A percentile compares a stretch with the other conserved stretches of the same genome.
Conservation (phyloP, 2,329 filamentous ascomycete species). For the Daldinia sp. region DNA sequence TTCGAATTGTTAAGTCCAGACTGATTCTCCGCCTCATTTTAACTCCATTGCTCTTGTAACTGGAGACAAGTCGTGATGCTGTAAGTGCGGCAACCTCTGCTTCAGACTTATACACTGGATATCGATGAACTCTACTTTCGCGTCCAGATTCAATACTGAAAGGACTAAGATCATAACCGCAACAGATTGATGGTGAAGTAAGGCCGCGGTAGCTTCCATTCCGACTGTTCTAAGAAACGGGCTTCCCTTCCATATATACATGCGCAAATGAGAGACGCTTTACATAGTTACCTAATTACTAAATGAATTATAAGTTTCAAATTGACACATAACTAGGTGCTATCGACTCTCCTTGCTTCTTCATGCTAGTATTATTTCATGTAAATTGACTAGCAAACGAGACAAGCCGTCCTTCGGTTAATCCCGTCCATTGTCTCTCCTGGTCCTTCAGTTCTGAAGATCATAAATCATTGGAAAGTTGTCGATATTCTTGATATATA, state of each 20-base stretch:
- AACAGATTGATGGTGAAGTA: neutral
- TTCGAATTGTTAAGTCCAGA: neutral
- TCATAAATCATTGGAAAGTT: neutral
- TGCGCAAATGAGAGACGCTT: neutral
- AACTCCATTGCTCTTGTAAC: neutral
- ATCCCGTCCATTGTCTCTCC: neutral
- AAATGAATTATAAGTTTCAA: neutral
- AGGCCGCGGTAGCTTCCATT: neutral
- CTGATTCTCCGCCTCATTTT: neutral
- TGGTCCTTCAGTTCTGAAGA: no score
- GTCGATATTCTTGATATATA: slow-evolving; percentile 8
- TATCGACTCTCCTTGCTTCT: neutral
- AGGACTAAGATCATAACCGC: neutral
- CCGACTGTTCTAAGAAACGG: neutral
- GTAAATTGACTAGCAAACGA: slow-evolving; percentile 4
- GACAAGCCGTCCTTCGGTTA: neutral
- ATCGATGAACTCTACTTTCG: neutral
- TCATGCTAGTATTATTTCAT: neutral
- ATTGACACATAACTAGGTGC: neutral
- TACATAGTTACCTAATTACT: neutral
- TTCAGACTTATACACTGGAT: neutral
- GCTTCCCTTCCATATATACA: neutral
- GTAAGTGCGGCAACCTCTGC: neutral
- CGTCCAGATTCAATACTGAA: no score
- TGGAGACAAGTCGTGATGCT: neutral